A percentile compares a stretch with the other conserved stretches of the same genome.
Conservation (phyloP, 176 grass and related monocot species). For the Tillandsia leiboldiana region DNA sequence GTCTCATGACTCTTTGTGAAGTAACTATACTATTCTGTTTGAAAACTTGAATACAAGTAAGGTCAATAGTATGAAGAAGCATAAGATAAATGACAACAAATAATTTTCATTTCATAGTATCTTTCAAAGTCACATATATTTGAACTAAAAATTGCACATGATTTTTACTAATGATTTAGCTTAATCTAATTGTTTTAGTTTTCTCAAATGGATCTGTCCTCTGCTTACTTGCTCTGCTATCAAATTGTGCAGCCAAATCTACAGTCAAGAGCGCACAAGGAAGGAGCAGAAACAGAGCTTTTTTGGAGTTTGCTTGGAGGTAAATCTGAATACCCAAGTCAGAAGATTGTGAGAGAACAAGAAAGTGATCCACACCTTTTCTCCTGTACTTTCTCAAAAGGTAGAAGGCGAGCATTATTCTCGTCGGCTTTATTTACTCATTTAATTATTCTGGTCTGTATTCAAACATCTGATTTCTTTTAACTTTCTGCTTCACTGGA, state of each 20-base stretch:
- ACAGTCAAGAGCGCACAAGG: conserved; percentile 85
- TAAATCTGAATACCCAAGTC: conserved; percentile 84
- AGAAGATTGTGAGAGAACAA: conserved; percentile 70
- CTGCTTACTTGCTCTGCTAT: neutral
- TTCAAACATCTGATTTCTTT: conserved; percentile 25
- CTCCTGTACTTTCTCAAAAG: conserved; percentile 78
- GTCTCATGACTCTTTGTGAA: too few species aligned
- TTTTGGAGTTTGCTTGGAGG: conserved; percentile 89
- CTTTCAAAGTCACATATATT: too few species aligned
- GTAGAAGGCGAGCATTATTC: conserved; percentile 30
- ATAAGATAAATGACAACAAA: too few species aligned
- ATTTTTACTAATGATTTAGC: too few species aligned
- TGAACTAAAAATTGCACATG: too few species aligned
- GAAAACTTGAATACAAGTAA: too few species aligned
- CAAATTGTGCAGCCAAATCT: conserved; percentile 70
- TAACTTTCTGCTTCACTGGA: conserved; percentile 24
- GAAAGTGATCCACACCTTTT: conserved; percentile 87
- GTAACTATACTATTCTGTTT: too few species aligned
- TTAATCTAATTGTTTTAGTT: too few species aligned
- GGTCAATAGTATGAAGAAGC: too few species aligned
- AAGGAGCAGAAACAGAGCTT: conserved; percentile 91
- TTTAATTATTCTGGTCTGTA: conserved; percentile 7
- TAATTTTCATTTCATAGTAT: too few species aligned
- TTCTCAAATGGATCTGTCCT: neutral
- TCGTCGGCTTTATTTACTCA: neutral